A percentile compares a stretch with the other conserved stretches of the same genome.
These are phyloP conservation scores for Inosperma sp. DNA, from an alignment of 768 basidiomycete species.

Conservation along the genomic window DNA sequence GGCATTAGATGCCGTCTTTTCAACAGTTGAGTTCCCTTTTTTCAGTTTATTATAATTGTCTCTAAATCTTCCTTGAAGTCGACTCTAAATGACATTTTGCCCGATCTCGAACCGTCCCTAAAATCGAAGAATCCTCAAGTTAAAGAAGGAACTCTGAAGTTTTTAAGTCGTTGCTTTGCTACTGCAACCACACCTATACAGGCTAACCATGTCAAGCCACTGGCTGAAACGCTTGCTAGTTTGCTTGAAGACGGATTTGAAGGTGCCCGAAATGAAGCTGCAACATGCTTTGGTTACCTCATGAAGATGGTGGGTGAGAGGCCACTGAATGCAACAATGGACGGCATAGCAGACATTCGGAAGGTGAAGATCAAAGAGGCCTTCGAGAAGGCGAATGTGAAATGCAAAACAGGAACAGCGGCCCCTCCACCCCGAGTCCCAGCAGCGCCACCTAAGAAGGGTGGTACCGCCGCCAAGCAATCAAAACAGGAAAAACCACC, in stretches of 20 bases:
- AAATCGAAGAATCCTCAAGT: conserved; percentile 95
- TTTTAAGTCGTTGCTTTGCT: conserved; percentile 73
- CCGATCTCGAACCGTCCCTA: conserved; percentile 73
- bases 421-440: conserved; percentile 51
- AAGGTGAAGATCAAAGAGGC: conserved; percentile 94
- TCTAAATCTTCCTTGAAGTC: conserved; percentile 44
- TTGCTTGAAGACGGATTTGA: conserved; percentile 87
- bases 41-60: conserved; percentile 11
- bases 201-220: conserved; percentile 71
- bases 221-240: conserved; percentile 69
- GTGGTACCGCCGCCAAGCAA: conserved; percentile 13
- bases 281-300: conserved; percentile 77
- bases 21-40: conserved; percentile 53
- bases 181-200: conserved; percentile 66
- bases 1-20: conserved; percentile 85
- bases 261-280: conserved; percentile 87
- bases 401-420: conserved; percentile 65
- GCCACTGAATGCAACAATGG: conserved; percentile 81
- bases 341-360: conserved; percentile 78
- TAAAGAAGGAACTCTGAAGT: conserved; percentile 88
- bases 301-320: conserved; percentile 98
- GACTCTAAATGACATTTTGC: conserved; percentile 71
- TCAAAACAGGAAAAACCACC: conserved; percentile 29
- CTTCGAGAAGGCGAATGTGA: conserved; percentile 87
- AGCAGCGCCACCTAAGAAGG: conserved; percentile 19